Evolutionary conservation across 768 basidiomycete species (phyloP), one percentile per base, ranked within the genome.

Genomic region (Podaxis sp.): DNA sequence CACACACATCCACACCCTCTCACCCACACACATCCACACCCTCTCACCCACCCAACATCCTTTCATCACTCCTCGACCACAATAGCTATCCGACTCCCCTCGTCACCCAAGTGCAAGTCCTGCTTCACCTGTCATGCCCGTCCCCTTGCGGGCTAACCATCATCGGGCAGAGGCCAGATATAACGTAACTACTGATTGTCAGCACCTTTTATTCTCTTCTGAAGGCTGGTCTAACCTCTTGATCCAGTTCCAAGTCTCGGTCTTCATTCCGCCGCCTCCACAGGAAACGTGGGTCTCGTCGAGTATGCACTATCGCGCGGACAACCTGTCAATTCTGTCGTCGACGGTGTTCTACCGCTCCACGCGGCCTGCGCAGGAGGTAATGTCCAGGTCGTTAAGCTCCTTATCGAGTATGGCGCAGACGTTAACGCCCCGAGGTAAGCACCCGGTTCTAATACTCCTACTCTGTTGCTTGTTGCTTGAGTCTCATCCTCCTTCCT

Each of bases 381-480:
- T 1, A 91, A 86, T 69, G 91, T 90, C 59, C 82, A 87, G 60
- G 91, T 98, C 47, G 94, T 98, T 42, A 84, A 86, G 67, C 80
- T 95, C 64, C 77, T 99, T 50, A 90, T 99, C 68, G 93, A 97
- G 63, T 79, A 87, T 61, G 96, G 97, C 21, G 97, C 97, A n/a
- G 97, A 99, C 70, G 96, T 98, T 32, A 98, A 98, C 74, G 95
- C 95, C 3, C 89, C 93, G 56, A 86, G 95, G 91, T 91, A 56
- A 62, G 83, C 51, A 46, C 46, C 55, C 32, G 38, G 36, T 71
- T 67, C 47, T 63, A 23, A 64, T 42, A 48, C 14, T 62, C 53
- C 42, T 40, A 1, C 58, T 59, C 50, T n/a, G 7, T 56, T 28
- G 56, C 44, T 55, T n/a, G 7, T 56, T 28, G 56, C 44, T 55